These are phyloP conservation scores for Eucalyptus cladocalyx DNA, from an alignment of 345 rosid genomes.

Conservation along the genomic window DNA sequence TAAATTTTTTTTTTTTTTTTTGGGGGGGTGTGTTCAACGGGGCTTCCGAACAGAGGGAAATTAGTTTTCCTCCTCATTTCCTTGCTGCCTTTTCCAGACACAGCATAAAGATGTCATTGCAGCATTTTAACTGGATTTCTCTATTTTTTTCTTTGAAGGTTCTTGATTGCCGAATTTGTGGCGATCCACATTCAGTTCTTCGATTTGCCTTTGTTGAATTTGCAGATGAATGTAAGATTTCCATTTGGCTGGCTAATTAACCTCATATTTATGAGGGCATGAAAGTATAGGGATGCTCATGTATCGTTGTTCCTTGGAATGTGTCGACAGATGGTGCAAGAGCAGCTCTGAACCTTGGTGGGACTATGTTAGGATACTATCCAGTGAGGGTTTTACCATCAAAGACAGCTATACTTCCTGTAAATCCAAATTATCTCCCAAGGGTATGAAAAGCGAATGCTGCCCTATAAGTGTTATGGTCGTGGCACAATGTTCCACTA, in stretches of 20 bases:
- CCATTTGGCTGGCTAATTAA: background rate
- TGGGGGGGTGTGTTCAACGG: background rate
- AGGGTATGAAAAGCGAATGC: conserved; percentile 32
- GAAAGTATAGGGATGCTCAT: background rate
- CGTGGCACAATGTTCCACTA: background rate
- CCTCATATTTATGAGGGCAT: background rate
- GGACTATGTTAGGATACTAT: conserved; percentile 82
- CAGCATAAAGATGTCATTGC: background rate
- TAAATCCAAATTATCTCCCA: conserved; percentile 86
- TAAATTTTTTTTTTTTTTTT: background rate
- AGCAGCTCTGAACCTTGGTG: conserved; percentile 64
- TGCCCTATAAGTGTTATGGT: background rate
- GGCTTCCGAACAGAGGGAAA: background rate
- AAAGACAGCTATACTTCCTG: conserved; percentile 94
- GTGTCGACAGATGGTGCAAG: conserved; percentile 58
- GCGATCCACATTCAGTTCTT: conserved; percentile 91
- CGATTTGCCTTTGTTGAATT: conserved; percentile 95
- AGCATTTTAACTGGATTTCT: background rate
- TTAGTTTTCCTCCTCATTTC: background rate
- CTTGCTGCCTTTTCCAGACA: background rate
- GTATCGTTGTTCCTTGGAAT: background rate
- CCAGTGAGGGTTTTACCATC: conserved; percentile 89
- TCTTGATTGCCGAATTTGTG: conserved; percentile 92
- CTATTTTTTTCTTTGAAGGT: conserved; percentile 33
- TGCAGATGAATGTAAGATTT: conserved; percentile 68